phyloP scores from a whole-genome alignment of 805 yeast genomes.

The Yarrowia deformans region DNA sequence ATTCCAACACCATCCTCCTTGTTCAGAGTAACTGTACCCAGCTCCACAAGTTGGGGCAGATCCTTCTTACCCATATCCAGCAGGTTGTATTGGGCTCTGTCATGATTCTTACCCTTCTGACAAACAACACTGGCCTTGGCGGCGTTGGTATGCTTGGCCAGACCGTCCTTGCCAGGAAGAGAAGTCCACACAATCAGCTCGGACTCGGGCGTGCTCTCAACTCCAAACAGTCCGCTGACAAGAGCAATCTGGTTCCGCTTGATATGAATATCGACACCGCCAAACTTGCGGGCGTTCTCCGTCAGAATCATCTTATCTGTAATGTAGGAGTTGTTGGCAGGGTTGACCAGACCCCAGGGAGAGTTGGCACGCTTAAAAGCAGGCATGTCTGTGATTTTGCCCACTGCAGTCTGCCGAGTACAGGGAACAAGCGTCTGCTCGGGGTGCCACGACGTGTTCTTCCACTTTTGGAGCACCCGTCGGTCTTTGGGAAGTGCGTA shows the following conservation, averaged over 20 bases:
- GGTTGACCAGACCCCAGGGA: constrained; percentile 17
- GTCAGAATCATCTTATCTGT: constrained; percentile 32
- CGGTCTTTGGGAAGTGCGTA: not conserved
- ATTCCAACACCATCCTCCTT: constrained; percentile 18
- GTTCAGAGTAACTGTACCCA: constrained; percentile 4
- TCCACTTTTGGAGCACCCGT: constrained; percentile 14
- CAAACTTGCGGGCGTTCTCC: constrained; percentile 17
- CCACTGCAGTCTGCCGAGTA: not conserved
- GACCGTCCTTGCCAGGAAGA: not conserved
- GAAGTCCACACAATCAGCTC: constrained; percentile 27
- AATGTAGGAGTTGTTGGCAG: not conserved
- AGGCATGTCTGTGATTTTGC: constrained; percentile 23
- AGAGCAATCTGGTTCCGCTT: constrained; percentile 5
- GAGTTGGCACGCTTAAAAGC: constrained; percentile 9
- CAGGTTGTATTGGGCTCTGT: not conserved
- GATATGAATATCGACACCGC: not conserved
- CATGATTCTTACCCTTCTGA: not conserved
- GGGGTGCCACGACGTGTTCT: constrained; percentile 15
- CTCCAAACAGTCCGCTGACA: constrained; percentile 9
- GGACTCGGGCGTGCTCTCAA: not conserved
- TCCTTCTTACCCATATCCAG: constrained; percentile 3
- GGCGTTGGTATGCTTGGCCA: constrained; percentile 17
- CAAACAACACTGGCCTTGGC: constrained; percentile 1
- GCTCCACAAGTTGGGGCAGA: constrained; percentile 19
- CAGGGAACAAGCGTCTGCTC: constrained; percentile 3